Evolutionary conservation across 2,329 filamentous ascomycete species (phyloP).

Genomic region (Xylariales sp.): DNA sequence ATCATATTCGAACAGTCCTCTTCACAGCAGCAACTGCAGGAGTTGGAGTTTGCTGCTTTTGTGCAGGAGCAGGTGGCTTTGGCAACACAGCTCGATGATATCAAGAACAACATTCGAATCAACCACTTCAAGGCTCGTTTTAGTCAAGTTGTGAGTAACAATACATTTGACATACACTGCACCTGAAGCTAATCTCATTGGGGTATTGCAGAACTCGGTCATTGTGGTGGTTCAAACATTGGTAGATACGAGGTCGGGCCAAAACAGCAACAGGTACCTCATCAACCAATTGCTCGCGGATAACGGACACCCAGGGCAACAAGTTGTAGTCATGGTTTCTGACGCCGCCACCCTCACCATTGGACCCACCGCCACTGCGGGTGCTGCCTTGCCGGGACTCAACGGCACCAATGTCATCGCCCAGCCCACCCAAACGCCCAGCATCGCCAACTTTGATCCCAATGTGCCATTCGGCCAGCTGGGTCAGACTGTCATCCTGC

Average conservation of each 20-base stretch:
- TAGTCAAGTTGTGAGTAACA: slow-evolving; percentile 27
- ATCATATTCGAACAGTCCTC: slow-evolving; percentile 27
- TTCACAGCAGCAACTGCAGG: slow-evolving; percentile 27
- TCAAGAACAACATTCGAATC: slow-evolving; percentile 37
- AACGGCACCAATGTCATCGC: slow-evolving; percentile 14
- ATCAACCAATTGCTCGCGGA: slow-evolving; percentile 34
- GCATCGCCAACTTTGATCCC: slow-evolving; percentile 20
- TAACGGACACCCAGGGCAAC: slow-evolving; percentile 27
- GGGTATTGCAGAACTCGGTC: slow-evolving; percentile 27
- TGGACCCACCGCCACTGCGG: slow-evolving; percentile 28
- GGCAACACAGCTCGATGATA: slow-evolving; percentile 29
- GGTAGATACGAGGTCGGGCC: slow-evolving; percentile 25
- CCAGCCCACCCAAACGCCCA: slow-evolving; percentile 11
- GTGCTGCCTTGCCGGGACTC: slow-evolving; percentile 17
- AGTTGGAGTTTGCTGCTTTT: slow-evolving; percentile 31
- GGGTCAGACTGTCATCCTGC: slow-evolving; percentile 29
- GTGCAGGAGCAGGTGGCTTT: slow-evolving; percentile 31
- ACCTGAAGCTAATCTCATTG: slow-evolving; percentile 1
- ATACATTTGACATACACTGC: slow-evolving; percentile 1
- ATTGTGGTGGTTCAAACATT: slow-evolving; percentile 32
- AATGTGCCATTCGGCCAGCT: slow-evolving; percentile 27
- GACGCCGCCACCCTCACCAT: slow-evolving; percentile 31
- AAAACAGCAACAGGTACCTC: slow-evolving; percentile 28
- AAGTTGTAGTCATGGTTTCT: slow-evolving; percentile 33
- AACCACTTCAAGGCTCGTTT: slow-evolving; percentile 34